Conservation (phyloP, 1,139 yeast genomes). For the Yamadazyma sp. region DNA sequence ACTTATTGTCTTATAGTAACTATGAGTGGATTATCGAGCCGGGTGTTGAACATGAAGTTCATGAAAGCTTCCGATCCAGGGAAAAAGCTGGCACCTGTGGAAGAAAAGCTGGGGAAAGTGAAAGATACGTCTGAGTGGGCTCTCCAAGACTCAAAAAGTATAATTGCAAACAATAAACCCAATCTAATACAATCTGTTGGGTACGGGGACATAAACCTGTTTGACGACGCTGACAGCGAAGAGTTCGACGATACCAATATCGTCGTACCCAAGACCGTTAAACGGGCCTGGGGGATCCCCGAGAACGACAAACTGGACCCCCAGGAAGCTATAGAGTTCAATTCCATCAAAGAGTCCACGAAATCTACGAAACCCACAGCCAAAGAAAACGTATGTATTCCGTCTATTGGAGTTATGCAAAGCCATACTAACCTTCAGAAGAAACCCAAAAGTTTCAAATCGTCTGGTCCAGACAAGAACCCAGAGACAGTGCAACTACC, state of each 20-base stretch:
- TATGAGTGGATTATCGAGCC: conserved; percentile 55
- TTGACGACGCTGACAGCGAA: conserved; percentile 11
- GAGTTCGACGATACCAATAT: conserved; percentile 7
- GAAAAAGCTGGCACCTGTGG: conserved; percentile 22
- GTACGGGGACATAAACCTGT: conserved; percentile 41
- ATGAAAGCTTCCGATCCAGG: conserved; percentile 28
- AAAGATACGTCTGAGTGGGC: conserved; percentile 66
- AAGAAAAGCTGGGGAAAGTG: conserved; percentile 37
- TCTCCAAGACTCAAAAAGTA: conserved; percentile 33
- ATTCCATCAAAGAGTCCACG: conserved; percentile 3
- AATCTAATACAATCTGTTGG: conserved; percentile 42
- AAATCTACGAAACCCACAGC: background rate
- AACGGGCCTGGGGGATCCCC: conserved; percentile 31
- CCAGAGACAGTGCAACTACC: background rate
- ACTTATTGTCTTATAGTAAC: background rate
- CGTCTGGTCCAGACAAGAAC: background rate
- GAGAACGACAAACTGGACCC: conserved; percentile 5
- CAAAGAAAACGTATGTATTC: conserved; percentile 1
- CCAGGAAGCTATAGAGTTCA: conserved; percentile 4
- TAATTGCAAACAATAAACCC: conserved; percentile 21
- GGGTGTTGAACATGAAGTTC: conserved; percentile 74
- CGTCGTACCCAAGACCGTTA: conserved; percentile 21
- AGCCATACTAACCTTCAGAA: background rate
- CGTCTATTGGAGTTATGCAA: background rate
- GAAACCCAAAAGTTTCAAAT: background rate